Conservation (phyloP, 73 alveolate species). For the Tetrahymena malaccensis region DNA sequence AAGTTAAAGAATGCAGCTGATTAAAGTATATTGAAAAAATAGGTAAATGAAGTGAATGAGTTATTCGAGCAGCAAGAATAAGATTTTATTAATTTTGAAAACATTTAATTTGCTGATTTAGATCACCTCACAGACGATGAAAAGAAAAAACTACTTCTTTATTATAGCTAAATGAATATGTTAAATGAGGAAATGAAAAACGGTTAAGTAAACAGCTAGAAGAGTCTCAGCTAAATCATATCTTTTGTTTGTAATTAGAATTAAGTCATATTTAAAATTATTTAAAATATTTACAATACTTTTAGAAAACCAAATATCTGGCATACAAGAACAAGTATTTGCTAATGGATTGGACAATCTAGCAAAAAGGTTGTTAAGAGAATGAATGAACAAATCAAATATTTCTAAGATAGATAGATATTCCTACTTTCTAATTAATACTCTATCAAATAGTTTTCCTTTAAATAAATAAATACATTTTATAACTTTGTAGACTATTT, state of each 20-base stretch:
- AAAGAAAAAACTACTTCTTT: not conserved
- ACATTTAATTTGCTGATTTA: not conserved
- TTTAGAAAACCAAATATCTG: not conserved
- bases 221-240: not conserved
- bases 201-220: not conserved
- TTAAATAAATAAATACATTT: too few relatives aligned
- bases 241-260: not conserved
- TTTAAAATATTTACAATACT: not conserved
- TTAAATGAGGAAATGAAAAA: not conserved
- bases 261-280: not conserved
- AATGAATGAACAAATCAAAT: not conserved
- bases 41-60: not conserved
- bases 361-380: not conserved
- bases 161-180: not conserved
- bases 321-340: not conserved
- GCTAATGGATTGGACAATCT: not conserved
- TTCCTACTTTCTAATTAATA: too few relatives aligned
- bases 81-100: not conserved
- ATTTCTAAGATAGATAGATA: too few relatives aligned
- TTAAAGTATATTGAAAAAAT: not conserved
- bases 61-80: not conserved
- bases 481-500: too few relatives aligned
- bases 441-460: too few relatives aligned
- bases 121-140: not conserved
- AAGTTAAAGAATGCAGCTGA: not conserved